Evolutionary conservation across 441 rosid genomes (phyloP).

Genomic region (Arabidopsis lyrata): DNA sequence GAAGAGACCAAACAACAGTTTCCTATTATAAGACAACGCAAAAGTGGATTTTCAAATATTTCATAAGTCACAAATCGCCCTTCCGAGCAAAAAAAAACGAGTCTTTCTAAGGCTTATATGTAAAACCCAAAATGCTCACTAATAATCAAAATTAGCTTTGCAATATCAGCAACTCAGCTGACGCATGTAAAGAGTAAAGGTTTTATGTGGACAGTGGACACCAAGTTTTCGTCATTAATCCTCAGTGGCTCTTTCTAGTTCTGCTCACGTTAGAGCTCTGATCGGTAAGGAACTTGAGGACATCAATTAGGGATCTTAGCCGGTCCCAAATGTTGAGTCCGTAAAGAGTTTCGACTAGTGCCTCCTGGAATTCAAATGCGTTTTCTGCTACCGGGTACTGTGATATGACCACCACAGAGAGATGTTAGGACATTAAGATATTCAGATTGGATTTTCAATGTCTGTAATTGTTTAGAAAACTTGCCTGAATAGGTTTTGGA

Average conservation of each 20-base stretch:
- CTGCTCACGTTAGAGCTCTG: constrained; percentile 53
- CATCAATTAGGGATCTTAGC: constrained; percentile 75
- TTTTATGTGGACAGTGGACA: constrained; percentile 2
- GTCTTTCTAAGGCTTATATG: constrained; percentile 23
- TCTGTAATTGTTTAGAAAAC: constrained; percentile 14
- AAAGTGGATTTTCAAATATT: constrained; percentile 29
- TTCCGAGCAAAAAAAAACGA: constrained; percentile 14
- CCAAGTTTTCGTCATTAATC: constrained; percentile 6
- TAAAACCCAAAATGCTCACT: constrained; percentile 23
- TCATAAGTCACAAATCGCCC: constrained; percentile 19
- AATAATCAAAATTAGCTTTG: constrained; percentile 32
- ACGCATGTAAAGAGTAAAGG: constrained; percentile 20
- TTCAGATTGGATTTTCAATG: not conserved
- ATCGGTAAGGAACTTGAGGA: constrained; percentile 74
- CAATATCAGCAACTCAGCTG: constrained; percentile 27
- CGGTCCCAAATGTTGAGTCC: constrained; percentile 92
- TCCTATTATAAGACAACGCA: constrained; percentile 14
- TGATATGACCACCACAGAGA: constrained; percentile 10
- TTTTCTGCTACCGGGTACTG: constrained; percentile 92
- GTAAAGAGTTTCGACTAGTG: constrained; percentile 82
- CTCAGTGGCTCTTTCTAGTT: constrained; percentile 59
- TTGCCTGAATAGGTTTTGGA: constrained; percentile 93
- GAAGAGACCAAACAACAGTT: not conserved
- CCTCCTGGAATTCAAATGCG: constrained; percentile 85
- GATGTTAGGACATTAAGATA: constrained; percentile 2